These are phyloP conservation scores for Cryptosporidium canis DNA, from an alignment of 169 alveolate species.

Conservation along the genomic window DNA sequence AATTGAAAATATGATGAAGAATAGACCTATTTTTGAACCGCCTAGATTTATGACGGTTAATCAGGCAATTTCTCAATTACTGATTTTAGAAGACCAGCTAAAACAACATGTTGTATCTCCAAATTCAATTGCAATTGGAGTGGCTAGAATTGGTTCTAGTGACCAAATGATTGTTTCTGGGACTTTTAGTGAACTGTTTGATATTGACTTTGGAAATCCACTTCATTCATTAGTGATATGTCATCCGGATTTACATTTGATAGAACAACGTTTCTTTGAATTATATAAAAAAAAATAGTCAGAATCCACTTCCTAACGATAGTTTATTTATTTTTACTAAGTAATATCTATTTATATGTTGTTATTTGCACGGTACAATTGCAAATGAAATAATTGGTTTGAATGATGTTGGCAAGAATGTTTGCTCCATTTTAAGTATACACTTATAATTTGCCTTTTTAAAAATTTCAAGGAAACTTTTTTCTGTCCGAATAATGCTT, in stretches of 20 bases:
- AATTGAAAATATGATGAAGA: constrained; percentile 93
- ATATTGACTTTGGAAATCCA: constrained; percentile 92
- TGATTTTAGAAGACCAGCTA: constrained; percentile 83
- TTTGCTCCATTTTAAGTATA: constrained; percentile 49
- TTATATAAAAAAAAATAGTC: constrained; percentile 16
- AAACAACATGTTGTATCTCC: constrained; percentile 74
- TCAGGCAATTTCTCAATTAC: constrained; percentile 90
- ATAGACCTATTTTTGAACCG: constrained; percentile 92
- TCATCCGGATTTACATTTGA: constrained; percentile 90
- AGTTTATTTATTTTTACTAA: neutral
- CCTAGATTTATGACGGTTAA: constrained; percentile 93
- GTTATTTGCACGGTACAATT: constrained; percentile 23
- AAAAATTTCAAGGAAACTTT: constrained; percentile 20
- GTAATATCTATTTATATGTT: neutral
- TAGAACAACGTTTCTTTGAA: constrained; percentile 88
- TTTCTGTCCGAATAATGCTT: constrained; percentile 37
- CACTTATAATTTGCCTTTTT: constrained; percentile 44
- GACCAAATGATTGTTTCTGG: constrained; percentile 87
- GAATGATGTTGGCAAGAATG: constrained; percentile 48
- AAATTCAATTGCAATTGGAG: constrained; percentile 89
- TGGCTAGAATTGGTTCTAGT: constrained; percentile 93
- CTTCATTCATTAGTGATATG: constrained; percentile 94
- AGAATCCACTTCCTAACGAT: neutral
- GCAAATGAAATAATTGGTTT: constrained; percentile 69
- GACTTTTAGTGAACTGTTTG: constrained; percentile 81